Evolutionary conservation across 148 eudicot species (phyloP).

Genomic region (Silene conica): DNA sequence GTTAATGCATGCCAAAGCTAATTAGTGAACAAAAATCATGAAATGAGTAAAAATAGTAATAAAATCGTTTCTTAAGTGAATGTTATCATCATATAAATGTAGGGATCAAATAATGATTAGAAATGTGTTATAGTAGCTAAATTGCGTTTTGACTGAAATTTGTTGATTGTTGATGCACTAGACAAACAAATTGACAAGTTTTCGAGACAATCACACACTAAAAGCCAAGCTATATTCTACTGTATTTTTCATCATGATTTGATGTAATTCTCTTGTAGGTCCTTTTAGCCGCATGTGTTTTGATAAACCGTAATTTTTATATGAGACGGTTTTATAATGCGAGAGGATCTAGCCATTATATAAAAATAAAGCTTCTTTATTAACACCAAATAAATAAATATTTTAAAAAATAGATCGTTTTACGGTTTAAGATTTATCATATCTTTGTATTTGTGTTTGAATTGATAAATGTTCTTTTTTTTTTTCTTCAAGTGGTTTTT

Average conservation of each 20-base stretch:
- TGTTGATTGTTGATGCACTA: background rate
- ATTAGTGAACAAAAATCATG: background rate
- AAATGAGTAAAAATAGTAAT: background rate
- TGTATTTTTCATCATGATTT: background rate
- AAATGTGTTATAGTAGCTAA: constrained; percentile 6
- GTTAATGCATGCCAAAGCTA: no score
- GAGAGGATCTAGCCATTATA: no score
- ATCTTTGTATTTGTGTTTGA: no score
- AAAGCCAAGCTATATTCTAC: constrained; percentile 5
- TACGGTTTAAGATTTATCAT: no score
- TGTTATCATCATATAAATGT: background rate
- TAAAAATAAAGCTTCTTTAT: no score
- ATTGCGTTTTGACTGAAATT: constrained; percentile 15
- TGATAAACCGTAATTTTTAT: no score
- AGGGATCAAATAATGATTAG: constrained; percentile 1
- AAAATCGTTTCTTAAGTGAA: no score
- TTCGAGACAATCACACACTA: background rate
- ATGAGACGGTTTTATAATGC: no score
- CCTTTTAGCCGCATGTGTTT: background rate
- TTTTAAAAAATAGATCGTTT: no score
- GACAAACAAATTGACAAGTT: constrained; percentile 6
- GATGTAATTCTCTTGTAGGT: background rate
- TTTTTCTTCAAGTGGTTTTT: no score
- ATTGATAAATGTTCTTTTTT: no score
- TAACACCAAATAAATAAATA: no score